Evolutionary conservation across 805 yeast genomes (phyloP), one percentile per base, ranked within the genome.

Genomic region (Wickerhamomyces ciferrii): DNA sequence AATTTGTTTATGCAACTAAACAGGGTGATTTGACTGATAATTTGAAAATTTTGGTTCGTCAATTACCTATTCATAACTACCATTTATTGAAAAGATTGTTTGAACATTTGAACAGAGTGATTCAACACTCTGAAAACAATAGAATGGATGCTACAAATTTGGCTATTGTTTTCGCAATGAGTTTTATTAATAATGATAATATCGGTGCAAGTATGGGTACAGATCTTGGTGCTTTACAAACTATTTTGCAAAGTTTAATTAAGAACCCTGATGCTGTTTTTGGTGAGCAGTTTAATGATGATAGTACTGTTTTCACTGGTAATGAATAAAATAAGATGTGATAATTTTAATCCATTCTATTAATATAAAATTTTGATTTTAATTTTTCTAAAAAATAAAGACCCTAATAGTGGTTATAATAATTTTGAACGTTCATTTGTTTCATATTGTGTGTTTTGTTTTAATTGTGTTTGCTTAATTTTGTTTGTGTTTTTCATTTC

Each of bases 101-200:
- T 35, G 67, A 72, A 39, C 98, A 91, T 67, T 74, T 91, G 68
- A 72, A 76, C 52, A 75, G 74, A 53, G 83, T 92, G 21, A 82
- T 85, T 45, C 75, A 75, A 48, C 81, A 80, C 58, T 81, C 83
- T 40, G 81, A 77, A 11, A 68, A 67, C 41, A 92, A 92, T 67
- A 83, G 83, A 61, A 92, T 92, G 98, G 87, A 84, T 46, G 79
- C 96, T 3, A 83, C 89, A 2, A 92, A 92, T 60, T 68, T 92
- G 58, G 96, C 97, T 5, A 92, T 95, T 46, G 97, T 92, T 7
- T 84, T 92, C 57, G 74, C 84, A 5, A 80, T 80, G 81, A 77
- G 83, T 63, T 76, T 79, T 53, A 62, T 79, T 53, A 65, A 69
- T 52, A 72, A 69, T 53, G 75, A 69, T 35, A 68, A 66, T 48